Evolutionary conservation across 805 yeast species (phyloP).

Genomic region (Candida sphagnicola): DNA sequence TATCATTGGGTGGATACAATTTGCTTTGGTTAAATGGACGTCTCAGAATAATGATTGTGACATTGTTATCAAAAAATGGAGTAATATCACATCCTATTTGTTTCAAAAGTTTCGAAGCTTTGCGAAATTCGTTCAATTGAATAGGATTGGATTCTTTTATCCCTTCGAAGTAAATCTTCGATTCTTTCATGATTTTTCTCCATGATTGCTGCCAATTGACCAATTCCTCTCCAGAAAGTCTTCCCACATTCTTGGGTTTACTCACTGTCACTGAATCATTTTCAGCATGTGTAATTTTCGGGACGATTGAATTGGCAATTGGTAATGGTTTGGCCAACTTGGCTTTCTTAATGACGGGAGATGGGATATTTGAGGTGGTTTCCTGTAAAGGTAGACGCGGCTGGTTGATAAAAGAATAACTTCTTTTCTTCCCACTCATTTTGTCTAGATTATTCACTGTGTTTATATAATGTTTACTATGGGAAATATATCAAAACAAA

Average conservation of each 20-base stretch:
- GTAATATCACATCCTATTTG: conserved; percentile 46
- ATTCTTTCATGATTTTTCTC: conserved; percentile 55
- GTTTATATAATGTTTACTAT: no score
- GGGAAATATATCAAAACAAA: no score
- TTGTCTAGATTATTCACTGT: not conserved
- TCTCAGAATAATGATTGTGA: conserved; percentile 74
- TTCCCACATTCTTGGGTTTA: conserved; percentile 12
- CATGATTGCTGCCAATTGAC: conserved; percentile 63
- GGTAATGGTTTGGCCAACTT: conserved; percentile 13
- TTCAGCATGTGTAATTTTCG: conserved; percentile 2
- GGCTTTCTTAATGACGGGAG: conserved; percentile 31
- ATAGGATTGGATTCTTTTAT: conserved; percentile 32
- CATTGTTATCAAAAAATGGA: conserved; percentile 49
- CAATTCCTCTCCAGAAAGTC: conserved; percentile 44
- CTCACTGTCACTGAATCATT: not conserved
- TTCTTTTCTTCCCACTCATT: conserved; percentile 5
- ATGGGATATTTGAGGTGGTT: conserved; percentile 36
- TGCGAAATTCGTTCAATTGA: conserved; percentile 35
- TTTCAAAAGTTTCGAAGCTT: conserved; percentile 41
- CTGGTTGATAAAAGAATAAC: conserved; percentile 8
- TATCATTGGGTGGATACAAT: conserved; percentile 52
- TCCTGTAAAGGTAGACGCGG: conserved; percentile 36
- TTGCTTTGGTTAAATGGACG: conserved; percentile 42
- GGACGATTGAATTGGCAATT: not conserved
- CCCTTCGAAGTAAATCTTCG: conserved; percentile 61